A percentile compares a stretch with the other conserved stretches of the same genome.
These are phyloP conservation scores for Arxiozyma slooffiae DNA, from an alignment of 1,139 yeast genomes.

Conservation along the genomic window DNA sequence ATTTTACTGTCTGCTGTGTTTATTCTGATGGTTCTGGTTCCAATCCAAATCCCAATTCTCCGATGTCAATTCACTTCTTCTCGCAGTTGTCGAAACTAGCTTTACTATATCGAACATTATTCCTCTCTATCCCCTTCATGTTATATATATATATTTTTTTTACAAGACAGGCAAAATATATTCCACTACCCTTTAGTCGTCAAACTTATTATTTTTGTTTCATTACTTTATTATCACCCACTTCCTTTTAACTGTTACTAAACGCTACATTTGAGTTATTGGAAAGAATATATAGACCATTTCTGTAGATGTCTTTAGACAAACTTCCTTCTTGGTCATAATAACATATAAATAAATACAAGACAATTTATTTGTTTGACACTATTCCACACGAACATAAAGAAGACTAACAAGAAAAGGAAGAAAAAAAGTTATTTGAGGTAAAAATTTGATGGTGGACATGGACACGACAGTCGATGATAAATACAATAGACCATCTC, in stretches of 20 bases:
- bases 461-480: not conserved
- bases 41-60: not conserved
- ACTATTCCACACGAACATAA: not conserved
- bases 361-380: not conserved
- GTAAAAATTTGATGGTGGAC: not conserved
- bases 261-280: not conserved
- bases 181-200: not conserved
- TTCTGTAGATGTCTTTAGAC: not conserved
- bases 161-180: not conserved
- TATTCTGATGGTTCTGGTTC: not conserved
- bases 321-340: not conserved
- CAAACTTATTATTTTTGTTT: not conserved
- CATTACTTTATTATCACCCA: not conserved
- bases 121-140: not conserved
- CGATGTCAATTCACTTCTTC: not conserved
- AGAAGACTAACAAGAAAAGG: not conserved
- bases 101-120: not conserved
- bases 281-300: too few relatives aligned
- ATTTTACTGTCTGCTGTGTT: not conserved
- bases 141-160: too few relatives aligned
- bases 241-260: not conserved
- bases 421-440: too few relatives aligned
- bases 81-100: not conserved
- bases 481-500: not conserved
- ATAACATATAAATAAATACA: not conserved